Base-by-base conservation (phyloP, 805 yeast genomes). In the Candida vaughaniae region DNA sequence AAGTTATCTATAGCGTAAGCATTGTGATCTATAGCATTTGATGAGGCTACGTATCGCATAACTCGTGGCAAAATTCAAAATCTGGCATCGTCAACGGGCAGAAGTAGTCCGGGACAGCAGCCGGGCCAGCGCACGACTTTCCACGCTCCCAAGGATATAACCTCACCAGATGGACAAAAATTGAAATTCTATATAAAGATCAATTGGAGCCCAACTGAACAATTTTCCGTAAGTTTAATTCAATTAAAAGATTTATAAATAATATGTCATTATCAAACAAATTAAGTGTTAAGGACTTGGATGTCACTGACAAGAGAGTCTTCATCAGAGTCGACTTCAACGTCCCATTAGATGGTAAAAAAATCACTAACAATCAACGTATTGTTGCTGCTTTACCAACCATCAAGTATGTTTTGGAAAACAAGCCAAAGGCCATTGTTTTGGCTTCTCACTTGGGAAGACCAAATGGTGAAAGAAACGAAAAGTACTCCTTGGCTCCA, bases 331-430 rank as follows among this genome's bases (percentile, higher is more conserved):
- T 95, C 47, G 97, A 91, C 69, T 85, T 85, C 79, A 85, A 85
- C 73, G 95, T 85, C 50, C 95, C 95, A 64, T 81, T 93, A 56
- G 98, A 93, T 62, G 98, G 97, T 55, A 79, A 78, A 60, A 90
- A 82, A 64, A 93, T 93, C 77, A 95, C 99, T 75, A 93, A 95
- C 82, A 95, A 93, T 78, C 98, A 93, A 76, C 85, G 99, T 75
- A 93, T 93, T 62, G 98, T 90, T 58, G 99, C 99, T 65, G 99
- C 99, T 53, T 73, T 95, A 58, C 99, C 99, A 68, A 91, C 99
- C 54, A 93, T 93, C 75, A 69, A 95, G 71, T 93, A 91, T 67
- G 97, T 91, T 37, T 73, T 85, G 64, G 91, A 86, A 62, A 83
- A 91, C 53, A 78, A 85, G 59, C 96, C 99, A 62, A 88, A 84